Percentiles rank a stretch among this genome's conserved stretches.
Conservation (phyloP, 164 flowering plant species). For the Cinnamomum chago region DNA sequence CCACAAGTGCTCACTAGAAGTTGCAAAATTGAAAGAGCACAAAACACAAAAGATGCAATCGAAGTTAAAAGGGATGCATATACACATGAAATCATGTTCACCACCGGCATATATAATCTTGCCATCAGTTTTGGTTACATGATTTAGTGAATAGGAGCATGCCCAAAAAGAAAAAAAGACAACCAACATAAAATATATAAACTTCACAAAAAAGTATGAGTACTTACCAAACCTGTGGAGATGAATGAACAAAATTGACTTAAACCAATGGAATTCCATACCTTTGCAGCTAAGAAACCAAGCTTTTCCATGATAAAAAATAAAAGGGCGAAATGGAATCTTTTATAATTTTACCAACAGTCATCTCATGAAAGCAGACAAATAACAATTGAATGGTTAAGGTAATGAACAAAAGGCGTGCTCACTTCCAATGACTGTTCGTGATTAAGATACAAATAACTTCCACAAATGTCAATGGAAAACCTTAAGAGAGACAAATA, state of each 20-base stretch:
- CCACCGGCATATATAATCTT: neutral
- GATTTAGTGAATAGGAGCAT: neutral
- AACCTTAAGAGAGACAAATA: no score
- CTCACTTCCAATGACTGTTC: no score
- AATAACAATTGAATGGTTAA: no score
- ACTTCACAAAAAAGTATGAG: neutral
- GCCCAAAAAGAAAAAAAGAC: neutral
- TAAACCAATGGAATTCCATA: neutral
- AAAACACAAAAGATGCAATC: neutral
- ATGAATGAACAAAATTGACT: neutral
- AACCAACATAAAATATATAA: neutral
- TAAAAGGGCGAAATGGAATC: no score
- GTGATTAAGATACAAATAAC: no score
- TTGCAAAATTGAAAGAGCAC: neutral
- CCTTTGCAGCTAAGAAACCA: neutral
- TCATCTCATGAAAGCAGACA: no score
- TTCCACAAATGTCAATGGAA: no score
- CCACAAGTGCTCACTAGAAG: neutral
- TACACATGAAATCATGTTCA: neutral
- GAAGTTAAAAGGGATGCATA: neutral
- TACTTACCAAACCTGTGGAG: neutral
- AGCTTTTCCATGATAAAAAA: neutral
- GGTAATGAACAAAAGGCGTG: no score
- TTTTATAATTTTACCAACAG: no score
- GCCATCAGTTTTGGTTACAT: neutral